Conservation (phyloP, 345 rosid species). For the thale cress (Arabidopsis thaliana) region TAIR10.1 NC_003070.9:9025501-9026000, state of each 20-base stretch:
- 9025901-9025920: slow-evolving; percentile 77
- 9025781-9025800: slow-evolving; percentile 33
- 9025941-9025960: slow-evolving; percentile 50
- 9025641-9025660: not conserved
- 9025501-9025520: slow-evolving; percentile 66
- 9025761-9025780: not conserved
- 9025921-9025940: slow-evolving; percentile 54
- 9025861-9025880: slow-evolving; percentile 57
- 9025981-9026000: slow-evolving; percentile 70
- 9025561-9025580: not conserved
- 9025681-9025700: not conserved
- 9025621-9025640: not conserved
- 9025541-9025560: slow-evolving; percentile 26
- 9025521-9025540: slow-evolving; percentile 2
- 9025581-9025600: not conserved
- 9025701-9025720: slow-evolving; percentile 7
- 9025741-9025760: not conserved
- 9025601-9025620: slow-evolving; percentile 20
- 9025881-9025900: slow-evolving; percentile 61
- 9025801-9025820: slow-evolving; percentile 58
- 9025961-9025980: slow-evolving; percentile 73
- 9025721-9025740: slow-evolving; percentile 20
- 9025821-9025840: slow-evolving; percentile 87
- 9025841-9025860: slow-evolving; percentile 61
- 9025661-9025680: not conserved